phyloP scores from a whole-genome alignment of 129 eudicot species.

The Helianthus tuberosus region DNA sequence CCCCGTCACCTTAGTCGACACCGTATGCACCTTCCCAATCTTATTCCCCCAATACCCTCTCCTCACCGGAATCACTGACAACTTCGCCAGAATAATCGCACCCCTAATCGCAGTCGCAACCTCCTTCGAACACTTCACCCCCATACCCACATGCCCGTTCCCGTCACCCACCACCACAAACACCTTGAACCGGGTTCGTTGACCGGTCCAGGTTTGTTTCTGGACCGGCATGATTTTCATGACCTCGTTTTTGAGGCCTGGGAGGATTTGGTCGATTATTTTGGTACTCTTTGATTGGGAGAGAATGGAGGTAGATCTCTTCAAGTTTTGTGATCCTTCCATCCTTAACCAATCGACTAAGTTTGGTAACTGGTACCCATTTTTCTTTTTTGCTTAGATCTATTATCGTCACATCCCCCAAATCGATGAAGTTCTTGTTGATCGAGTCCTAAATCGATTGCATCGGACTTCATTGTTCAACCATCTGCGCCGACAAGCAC shows the following conservation, averaged over 20 bases:
- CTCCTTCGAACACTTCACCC: constrained; percentile 72
- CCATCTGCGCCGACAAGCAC: too few relatives aligned
- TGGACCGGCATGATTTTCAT: constrained; percentile 85
- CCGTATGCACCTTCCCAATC: constrained; percentile 61
- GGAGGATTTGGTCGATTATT: constrained; percentile 53
- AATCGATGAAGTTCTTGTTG: too few relatives aligned
- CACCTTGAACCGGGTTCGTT: constrained; percentile 79
- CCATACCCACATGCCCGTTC: constrained; percentile 79
- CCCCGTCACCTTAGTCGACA: constrained; percentile 69
- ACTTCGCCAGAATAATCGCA: constrained; percentile 51
- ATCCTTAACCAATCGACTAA: constrained; percentile 57
- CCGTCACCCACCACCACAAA: constrained; percentile 80
- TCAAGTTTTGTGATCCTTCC: constrained; percentile 42
- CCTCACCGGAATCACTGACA: constrained; percentile 59
- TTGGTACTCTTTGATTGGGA: constrained; percentile 71
- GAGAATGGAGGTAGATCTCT: constrained; percentile 72
- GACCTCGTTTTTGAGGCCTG: constrained; percentile 59
- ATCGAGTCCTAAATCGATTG: too few relatives aligned
- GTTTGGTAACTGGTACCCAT: constrained; percentile 71
- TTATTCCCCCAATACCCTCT: constrained; percentile 74
- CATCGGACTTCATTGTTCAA: too few relatives aligned
- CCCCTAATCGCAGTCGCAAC: constrained; percentile 69
- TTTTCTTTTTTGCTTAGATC: constrained; percentile 14
- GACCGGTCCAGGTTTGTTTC: constrained; percentile 84
- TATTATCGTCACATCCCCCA: too few relatives aligned